Evolutionary conservation across 352 stramenopile species (phyloP).

Genomic region (Globisporangium cylindrosporum): DNA sequence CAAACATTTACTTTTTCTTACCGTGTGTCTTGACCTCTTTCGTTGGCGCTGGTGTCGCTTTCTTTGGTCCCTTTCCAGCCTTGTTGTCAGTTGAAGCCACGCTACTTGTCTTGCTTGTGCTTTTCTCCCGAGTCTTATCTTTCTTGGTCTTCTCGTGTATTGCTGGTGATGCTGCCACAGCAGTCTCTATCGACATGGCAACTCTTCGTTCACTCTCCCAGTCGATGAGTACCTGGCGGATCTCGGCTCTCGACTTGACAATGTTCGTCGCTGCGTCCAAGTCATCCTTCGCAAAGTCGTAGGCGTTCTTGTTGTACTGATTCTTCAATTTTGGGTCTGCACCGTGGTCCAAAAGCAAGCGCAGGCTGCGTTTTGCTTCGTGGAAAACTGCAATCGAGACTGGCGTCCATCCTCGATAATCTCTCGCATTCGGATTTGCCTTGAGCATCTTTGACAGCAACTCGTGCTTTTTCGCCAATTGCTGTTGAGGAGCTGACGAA

Average conservation of each 20-base stretch:
- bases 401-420: conserved; percentile 85
- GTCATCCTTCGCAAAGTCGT: conserved; percentile 88
- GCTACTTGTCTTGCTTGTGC: not conserved
- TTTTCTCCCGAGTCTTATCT: conserved; percentile 9
- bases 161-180: not conserved
- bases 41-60: not conserved
- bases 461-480: conserved; percentile 24
- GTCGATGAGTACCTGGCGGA: conserved; percentile 62
- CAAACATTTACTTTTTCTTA: conserved; percentile 6
- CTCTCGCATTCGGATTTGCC: conserved; percentile 66
- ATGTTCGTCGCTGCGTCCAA: conserved; percentile 83
- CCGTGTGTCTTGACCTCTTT: conserved; percentile 2
- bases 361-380: conserved; percentile 68
- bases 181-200: not conserved
- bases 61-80: not conserved
- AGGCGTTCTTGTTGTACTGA: conserved; percentile 89
- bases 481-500: conserved; percentile 23
- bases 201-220: conserved; percentile 58
- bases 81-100: not conserved
- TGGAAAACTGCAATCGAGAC: conserved; percentile 87
- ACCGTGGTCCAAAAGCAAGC: conserved; percentile 73
- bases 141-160: not conserved
- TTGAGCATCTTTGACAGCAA: conserved; percentile 53
- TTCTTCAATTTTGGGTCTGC: conserved; percentile 85
- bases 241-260: conserved; percentile 71